Evolutionary conservation across 208 protist species (phyloP), one percentile per base, ranked within the genome.

Genomic region (Leishmania braziliensis): DNA sequence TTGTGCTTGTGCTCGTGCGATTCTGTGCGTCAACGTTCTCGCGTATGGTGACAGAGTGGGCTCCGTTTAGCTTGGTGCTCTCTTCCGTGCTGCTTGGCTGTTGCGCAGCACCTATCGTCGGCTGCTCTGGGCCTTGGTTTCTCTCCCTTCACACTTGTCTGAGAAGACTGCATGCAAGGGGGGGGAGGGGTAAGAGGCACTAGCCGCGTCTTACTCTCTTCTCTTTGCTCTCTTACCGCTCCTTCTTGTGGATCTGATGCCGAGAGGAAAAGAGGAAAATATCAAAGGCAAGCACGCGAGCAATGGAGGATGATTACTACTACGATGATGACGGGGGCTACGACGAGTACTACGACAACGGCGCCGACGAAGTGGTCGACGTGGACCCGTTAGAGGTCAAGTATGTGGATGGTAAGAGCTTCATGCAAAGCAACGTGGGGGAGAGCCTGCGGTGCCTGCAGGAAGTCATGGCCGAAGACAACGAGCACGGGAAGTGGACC

Each of bases 401-500:
- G 82, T 99, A 98, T 84, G 91, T 91, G 60, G 92, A 90, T 29
- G 92, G 89, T 69, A 98, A 98, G 85, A 90, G 88, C 79, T 77
- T 88, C 71, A 88, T 95, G 77, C 90, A 98, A 20, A 88, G 89
- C 29, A 89, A 92, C 43, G 80, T 94, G 9, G 65, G 84, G 53
- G 88, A 97, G 43, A 97, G 97, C 43, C 79, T 97, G 43, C 83
- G 75, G 33, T 89, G 87, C 46, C 85, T 99, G 68, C 80, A 84
- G 51, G 89, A 91, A 78, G 93, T 99, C 6, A 53, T 98, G 26
- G 84, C 89, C 1, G 90, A 96, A 58, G 98, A 99, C 76, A 78
- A 84, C 51, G 81, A 86, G 36, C 86, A 97, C 77, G 92, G 86
- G 0, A 88, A 88, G 63, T 98, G 96, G 97, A 97, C 94, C 36